phyloP scores from a whole-genome alignment of 352 stramenopile genomes.

The Elongisporangium undulatum region DNA sequence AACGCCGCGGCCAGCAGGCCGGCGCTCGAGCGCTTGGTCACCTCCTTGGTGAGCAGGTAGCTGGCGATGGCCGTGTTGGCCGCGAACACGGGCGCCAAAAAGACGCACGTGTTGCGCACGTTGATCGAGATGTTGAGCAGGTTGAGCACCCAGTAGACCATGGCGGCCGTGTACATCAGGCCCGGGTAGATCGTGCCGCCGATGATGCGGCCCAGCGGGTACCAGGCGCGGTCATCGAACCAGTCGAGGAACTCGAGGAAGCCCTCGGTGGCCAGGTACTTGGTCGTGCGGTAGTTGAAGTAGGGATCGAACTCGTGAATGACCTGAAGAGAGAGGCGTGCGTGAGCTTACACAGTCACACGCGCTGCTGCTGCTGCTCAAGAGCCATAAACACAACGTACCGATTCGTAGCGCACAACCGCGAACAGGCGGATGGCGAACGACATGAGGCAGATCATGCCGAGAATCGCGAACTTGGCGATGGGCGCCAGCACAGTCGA shows the following conservation, averaged over 20 bases:
- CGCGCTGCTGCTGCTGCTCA: neutral
- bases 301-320: slow-evolving; percentile 94
- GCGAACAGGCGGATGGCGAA: slow-evolving; percentile 93
- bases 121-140: slow-evolving; percentile 91
- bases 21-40: slow-evolving; percentile 85
- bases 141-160: slow-evolving; percentile 90
- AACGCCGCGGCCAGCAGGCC: slow-evolving; percentile 91
- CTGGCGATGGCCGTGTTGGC: slow-evolving; percentile 86
- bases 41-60: slow-evolving; percentile 90
- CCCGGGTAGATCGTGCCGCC: slow-evolving; percentile 93
- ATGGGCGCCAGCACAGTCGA: slow-evolving; percentile 65
- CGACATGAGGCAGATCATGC: slow-evolving; percentile 91
- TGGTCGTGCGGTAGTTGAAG: slow-evolving; percentile 98
- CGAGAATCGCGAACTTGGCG: slow-evolving; percentile 88
- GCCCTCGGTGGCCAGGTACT: slow-evolving; percentile 94
- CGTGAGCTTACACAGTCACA: neutral
- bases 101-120: slow-evolving; percentile 91
- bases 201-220: slow-evolving; percentile 91
- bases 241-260: slow-evolving; percentile 96
- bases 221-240: slow-evolving; percentile 97
- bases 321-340: slow-evolving; percentile 28
- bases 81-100: slow-evolving; percentile 88
- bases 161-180: slow-evolving; percentile 88
- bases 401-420: slow-evolving; percentile 91
- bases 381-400: slow-evolving; percentile 22